Conservation (phyloP, 306 rosid species). For the Inga oerstediana region DNA sequence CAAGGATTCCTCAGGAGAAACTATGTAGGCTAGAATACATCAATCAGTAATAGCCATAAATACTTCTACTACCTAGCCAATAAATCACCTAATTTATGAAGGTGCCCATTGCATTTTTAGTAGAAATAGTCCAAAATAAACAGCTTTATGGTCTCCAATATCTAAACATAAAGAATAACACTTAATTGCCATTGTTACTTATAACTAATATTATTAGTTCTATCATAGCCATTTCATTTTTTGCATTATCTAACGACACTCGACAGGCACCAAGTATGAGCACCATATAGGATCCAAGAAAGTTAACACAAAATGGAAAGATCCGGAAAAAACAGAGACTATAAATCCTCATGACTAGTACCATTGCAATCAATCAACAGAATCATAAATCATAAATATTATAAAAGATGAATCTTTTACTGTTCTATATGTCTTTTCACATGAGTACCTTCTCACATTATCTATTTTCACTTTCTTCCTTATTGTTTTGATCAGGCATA, state of each 20-base stretch:
- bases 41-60: constrained; percentile 32
- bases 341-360: neutral
- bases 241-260: neutral
- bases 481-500: too few species aligned
- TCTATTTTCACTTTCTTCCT: too few species aligned
- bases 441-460: too few species aligned
- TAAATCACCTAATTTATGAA: neutral
- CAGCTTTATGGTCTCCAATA: neutral
- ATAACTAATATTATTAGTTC: neutral
- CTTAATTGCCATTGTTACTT: neutral
- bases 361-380: neutral
- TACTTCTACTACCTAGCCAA: constrained; percentile 44
- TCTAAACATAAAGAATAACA: too few species aligned
- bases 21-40: neutral
- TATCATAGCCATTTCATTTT: neutral
- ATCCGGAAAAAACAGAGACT: neutral
- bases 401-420: too few species aligned
- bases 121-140: neutral
- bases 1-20: constrained; percentile 25
- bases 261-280: neutral
- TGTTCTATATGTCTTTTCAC: too few species aligned
- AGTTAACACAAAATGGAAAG: too few species aligned
- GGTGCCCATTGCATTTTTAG: neutral
- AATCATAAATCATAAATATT: too few species aligned
- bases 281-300: neutral